phyloP scores from a whole-genome alignment of 2,329 filamentous ascomycete genomes.

The Calonectria pseudoturangicola region DNA sequence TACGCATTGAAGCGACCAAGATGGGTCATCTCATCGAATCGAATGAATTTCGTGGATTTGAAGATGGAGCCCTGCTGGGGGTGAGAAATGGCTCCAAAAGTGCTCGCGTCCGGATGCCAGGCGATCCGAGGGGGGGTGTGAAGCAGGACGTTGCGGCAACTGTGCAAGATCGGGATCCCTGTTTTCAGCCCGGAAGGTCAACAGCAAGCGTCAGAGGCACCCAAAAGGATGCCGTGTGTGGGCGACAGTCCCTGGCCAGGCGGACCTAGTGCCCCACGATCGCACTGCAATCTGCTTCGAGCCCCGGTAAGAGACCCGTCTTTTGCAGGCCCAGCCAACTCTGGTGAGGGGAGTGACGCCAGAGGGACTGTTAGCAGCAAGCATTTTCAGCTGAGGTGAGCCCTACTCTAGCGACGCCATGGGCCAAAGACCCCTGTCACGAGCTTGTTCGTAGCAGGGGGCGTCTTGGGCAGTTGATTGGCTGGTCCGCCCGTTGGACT shows the following conservation, averaged over 20 bases:
- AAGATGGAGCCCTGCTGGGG: slow-evolving; percentile 37
- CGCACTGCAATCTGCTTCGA: slow-evolving; percentile 56
- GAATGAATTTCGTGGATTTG: slow-evolving; percentile 36
- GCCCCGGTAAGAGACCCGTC: slow-evolving; percentile 42
- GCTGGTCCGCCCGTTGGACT: slow-evolving; percentile 39
- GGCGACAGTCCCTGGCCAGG: slow-evolving; percentile 48
- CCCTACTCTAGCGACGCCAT: slow-evolving; percentile 56
- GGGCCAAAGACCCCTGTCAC: slow-evolving; percentile 52
- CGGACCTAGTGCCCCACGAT: slow-evolving; percentile 52
- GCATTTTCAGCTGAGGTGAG: slow-evolving; percentile 63
- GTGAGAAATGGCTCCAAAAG: slow-evolving; percentile 37
- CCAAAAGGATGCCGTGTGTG: slow-evolving; percentile 38
- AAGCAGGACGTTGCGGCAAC: slow-evolving; percentile 42
- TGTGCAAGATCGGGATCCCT: slow-evolving; percentile 53
- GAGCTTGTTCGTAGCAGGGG: slow-evolving; percentile 57
- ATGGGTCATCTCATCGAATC: slow-evolving; percentile 44
- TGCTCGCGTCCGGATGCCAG: slow-evolving; percentile 40
- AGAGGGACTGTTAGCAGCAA: slow-evolving; percentile 52
- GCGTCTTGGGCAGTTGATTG: slow-evolving; percentile 52
- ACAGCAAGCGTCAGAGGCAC: slow-evolving; percentile 51
- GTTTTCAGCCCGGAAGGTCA: slow-evolving; percentile 55
- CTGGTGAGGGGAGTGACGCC: slow-evolving; percentile 54
- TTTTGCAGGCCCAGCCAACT: slow-evolving; percentile 48
- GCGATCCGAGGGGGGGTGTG: slow-evolving; percentile 38
- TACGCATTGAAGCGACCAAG: slow-evolving; percentile 38